Evolutionary conservation across 257 asterid species (phyloP), one percentile per base, ranked within the genome.

Genomic region (Nicotiana obtusifolia): DNA sequence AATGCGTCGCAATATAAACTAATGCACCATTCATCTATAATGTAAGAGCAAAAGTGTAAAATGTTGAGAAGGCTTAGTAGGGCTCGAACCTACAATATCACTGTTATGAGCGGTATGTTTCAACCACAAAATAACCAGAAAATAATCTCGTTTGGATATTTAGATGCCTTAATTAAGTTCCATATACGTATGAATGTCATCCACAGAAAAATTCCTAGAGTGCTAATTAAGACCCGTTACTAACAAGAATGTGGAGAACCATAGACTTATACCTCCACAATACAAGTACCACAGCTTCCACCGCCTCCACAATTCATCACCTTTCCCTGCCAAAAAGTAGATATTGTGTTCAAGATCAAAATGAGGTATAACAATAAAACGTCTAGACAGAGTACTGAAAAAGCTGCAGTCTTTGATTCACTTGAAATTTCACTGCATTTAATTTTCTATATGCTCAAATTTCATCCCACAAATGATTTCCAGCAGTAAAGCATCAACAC

Each of bases 231-330:
- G 57, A 19, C 33, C 15, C 11, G 20, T 69, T 5, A 69, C 57
- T 69, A 69, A 11, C 47, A 64, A 64, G 44, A 16, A 4, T 28
- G 20, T 14, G 71, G 41, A 64, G 71, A 64, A 64, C 5, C 81
- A 4, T 59, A 56, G 57, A 56, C 53, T 30, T 56, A 64, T 88
- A 94, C 97, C 97, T 93, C 97, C 52, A 93, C 97, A 68, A 93
- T 94, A 86, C 97, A 94, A 68, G 98, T 94, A 80, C 98, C 97
- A 66, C 98, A 94, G 68, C 93, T 93, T 56, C 98, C 98, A 65
- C 94, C 81, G 14, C 81, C 81, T 59, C 81, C 81, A 78, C 81
- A 78, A 33, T 59, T 78, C 81, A 78, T 78, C 71, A 59, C 57
- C 54, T 78, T 78, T 37, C 81, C 81, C 81, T 78, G 76, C 61